Percentiles rank a stretch among this genome's conserved stretches.
Conservation (phyloP, 1,284 basidiomycete genomes). For the Gymnopus androsaceus region DNA sequence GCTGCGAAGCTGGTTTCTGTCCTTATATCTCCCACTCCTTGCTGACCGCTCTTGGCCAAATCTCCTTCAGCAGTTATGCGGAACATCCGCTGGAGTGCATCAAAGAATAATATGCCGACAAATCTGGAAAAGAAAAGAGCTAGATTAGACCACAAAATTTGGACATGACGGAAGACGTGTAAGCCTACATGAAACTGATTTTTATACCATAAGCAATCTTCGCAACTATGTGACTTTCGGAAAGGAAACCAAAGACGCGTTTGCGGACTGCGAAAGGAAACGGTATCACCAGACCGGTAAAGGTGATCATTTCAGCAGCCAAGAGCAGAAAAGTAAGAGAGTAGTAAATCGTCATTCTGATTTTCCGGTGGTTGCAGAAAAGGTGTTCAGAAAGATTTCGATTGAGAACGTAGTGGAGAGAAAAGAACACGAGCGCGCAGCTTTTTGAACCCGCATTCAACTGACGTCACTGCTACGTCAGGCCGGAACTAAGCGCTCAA, state of each 20-base stretch:
- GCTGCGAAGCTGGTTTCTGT: conserved; percentile 87
- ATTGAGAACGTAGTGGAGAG: too few relatives aligned
- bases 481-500: too few relatives aligned
- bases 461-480: too few relatives aligned
- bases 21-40: conserved; percentile 63
- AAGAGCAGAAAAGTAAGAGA: conserved; percentile 77
- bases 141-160: neutral
- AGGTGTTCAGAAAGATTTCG: neutral
- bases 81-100: conserved; percentile 93
- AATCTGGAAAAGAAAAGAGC: conserved; percentile 55
- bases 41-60: conserved; percentile 56
- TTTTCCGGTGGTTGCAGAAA: neutral
- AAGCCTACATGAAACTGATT: conserved; percentile 88
- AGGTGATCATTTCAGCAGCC: conserved; percentile 76
- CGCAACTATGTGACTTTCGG: conserved; percentile 65
- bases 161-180: neutral
- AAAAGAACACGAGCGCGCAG: neutral
- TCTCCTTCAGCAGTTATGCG: conserved; percentile 80
- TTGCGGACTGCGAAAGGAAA: conserved; percentile 76
- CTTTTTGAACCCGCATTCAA: too few relatives aligned
- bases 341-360: conserved; percentile 42
- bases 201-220: conserved; percentile 83
- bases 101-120: conserved; percentile 83
- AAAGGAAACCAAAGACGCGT: conserved; percentile 75
- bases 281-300: conserved; percentile 74